Evolutionary conservation across 2,329 filamentous ascomycete genomes (phyloP), one percentile per base, ranked within the genome.

Genomic region (Microsporum canis): DNA sequence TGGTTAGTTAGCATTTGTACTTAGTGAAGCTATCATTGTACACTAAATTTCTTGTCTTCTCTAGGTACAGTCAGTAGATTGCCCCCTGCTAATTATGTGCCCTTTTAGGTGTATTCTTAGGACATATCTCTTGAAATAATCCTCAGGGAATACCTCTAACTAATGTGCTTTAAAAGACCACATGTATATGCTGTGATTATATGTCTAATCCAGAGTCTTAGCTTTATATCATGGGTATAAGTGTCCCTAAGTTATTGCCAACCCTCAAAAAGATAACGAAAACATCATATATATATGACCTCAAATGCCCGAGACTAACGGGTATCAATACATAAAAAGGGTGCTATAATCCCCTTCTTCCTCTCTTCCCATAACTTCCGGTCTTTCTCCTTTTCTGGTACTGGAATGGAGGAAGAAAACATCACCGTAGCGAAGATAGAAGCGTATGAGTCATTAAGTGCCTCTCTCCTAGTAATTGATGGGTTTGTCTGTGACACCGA

Each of bases 261-360:
- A 51, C 2, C 8, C 27, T 27, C 45, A 14, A 51, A 51, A 10
- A 51, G 3, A 12, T 5, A 27, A 31, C 10, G 7, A 31, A 51
- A 51, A 1, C 45, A 14, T 51, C 31, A 51, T 51, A 51, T 12
- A 51, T 51, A 45, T n/a, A 45, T 45, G 31, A 31, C 10, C 23
- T 51, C 45, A 27, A 51, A 12, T 29, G 8, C 45, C 23, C 27
- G 10, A 29, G 45, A 12, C 41, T 43, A 57, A 29, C 55, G 31
- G 23, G 27, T 43, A 41, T 57, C 39, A 43, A 23, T 17, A 57
- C 27, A 88, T 62, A 89, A 69, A 65, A 95, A 95, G 33, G 89
- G 75, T 70, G 91, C 88, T 34, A 95, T 70, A 10, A 91, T 74
- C 7, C 80, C 80, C 61, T 80, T 79, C 76, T 85, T 87, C 70